Percentiles rank a stretch among this genome's conserved stretches.
Conservation (phyloP, 192 early-diverging fungal genomes). For the Coemansia aciculifera region DNA sequence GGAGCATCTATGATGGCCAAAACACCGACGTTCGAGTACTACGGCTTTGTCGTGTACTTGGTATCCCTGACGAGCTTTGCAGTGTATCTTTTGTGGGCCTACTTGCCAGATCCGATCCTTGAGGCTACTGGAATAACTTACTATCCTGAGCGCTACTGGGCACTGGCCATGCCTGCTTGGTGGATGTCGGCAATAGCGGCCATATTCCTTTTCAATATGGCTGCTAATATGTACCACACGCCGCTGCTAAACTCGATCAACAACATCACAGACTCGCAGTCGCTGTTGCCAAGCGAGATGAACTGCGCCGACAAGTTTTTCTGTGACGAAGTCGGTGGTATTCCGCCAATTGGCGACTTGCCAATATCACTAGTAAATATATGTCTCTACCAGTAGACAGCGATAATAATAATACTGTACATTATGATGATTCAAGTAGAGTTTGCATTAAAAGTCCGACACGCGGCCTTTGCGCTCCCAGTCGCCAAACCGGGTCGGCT, state of each 20-base stretch:
- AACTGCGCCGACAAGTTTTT: slow-evolving; percentile 20
- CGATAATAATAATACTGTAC: slow-evolving; percentile 5
- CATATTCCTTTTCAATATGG: slow-evolving; percentile 72
- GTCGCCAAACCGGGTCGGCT: slow-evolving; percentile 80
- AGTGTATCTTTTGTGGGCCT: slow-evolving; percentile 81
- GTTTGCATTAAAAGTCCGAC: slow-evolving; percentile 61
- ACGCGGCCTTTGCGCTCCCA: slow-evolving; percentile 81
- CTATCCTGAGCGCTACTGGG: slow-evolving; percentile 86
- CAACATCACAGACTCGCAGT: slow-evolving; percentile 69
- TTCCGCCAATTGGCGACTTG: slow-evolving; percentile 46
- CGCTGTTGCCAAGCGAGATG: slow-evolving; percentile 24
- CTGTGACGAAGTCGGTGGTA: slow-evolving; percentile 46
- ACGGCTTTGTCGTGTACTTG: slow-evolving; percentile 86
- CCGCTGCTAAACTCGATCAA: slow-evolving; percentile 69
- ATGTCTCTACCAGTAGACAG: slow-evolving; percentile 61
- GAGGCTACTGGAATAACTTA: slow-evolving; percentile 75
- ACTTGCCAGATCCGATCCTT: slow-evolving; percentile 75
- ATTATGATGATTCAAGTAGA: neutral
- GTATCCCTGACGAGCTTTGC: slow-evolving; percentile 73
- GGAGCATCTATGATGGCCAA: slow-evolving; percentile 48
- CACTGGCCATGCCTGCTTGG: slow-evolving; percentile 78
- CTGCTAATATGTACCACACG: slow-evolving; percentile 77
- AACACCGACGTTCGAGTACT: slow-evolving; percentile 80
- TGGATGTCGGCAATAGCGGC: slow-evolving; percentile 72
- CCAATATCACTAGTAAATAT: slow-evolving; percentile 71